Percentiles rank a stretch among this genome's conserved stretches.
These are phyloP conservation scores for Puccinia brachypodii DNA, from an alignment of 1,284 basidiomycete species.

Conservation along the genomic window DNA sequence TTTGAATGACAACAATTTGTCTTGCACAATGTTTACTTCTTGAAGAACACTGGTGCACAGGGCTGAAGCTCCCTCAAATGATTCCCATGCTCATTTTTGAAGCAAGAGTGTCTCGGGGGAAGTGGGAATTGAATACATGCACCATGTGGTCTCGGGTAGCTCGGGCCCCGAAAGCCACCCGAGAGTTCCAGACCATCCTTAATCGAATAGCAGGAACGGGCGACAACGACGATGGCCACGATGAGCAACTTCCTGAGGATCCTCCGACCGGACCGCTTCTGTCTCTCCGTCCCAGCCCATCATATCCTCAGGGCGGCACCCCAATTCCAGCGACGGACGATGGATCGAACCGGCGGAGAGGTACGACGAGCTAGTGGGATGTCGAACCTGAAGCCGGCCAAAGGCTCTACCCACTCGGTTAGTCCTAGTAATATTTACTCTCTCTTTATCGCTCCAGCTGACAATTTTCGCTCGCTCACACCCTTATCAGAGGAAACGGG, in stretches of 20 bases:
- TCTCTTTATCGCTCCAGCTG: too few species aligned
- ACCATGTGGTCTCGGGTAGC: too few species aligned
- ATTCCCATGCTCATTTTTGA: too few species aligned
- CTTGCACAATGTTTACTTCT: too few species aligned
- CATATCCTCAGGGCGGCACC: not conserved
- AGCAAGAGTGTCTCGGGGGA: too few species aligned
- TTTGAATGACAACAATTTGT: too few species aligned
- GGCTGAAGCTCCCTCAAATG: too few species aligned
- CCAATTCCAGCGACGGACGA: not conserved
- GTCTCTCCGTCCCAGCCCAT: not conserved
- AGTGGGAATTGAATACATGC: slow-evolving; percentile 11
- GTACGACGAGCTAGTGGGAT: slow-evolving; percentile 1
- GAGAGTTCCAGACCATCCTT: too few species aligned
- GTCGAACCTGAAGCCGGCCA: slow-evolving; percentile 42
- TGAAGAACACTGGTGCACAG: too few species aligned
- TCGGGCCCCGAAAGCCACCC: not conserved
- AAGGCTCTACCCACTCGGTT: slow-evolving; percentile 43
- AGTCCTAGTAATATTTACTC: not conserved
- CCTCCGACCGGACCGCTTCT: slow-evolving; percentile 5
- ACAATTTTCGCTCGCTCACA: not conserved
- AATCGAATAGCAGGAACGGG: not conserved
- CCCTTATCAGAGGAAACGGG: slow-evolving; percentile 64
- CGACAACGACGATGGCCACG: not conserved
- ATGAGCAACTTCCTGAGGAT: slow-evolving; percentile 6
- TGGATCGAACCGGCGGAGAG: not conserved